Conservation (phyloP, 192 early-diverging fungal species). For the Powellomyces hirtus region DNA sequence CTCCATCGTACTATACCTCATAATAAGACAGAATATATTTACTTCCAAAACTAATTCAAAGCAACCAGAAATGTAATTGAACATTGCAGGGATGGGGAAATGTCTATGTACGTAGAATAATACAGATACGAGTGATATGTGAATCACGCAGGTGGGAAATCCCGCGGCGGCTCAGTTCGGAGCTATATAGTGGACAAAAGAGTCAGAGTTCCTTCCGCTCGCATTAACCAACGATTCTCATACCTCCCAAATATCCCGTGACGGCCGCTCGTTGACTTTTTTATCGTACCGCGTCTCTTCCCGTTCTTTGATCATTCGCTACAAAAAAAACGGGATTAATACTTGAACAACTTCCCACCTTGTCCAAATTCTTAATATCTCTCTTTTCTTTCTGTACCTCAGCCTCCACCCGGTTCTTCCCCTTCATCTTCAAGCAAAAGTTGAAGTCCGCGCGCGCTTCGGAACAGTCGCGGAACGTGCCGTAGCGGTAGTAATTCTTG, state of each 20-base stretch:
- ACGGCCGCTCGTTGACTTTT: slow-evolving; percentile 38
- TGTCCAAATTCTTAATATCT: not conserved
- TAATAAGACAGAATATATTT: too few species aligned
- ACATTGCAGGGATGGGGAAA: too few species aligned
- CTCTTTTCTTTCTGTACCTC: slow-evolving; percentile 18
- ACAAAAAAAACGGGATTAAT: not conserved
- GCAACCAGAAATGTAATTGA: too few species aligned
- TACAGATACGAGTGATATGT: too few species aligned
- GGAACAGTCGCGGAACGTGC: slow-evolving; percentile 44
- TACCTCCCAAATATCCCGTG: slow-evolving; percentile 44
- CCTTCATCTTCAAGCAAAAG: slow-evolving; percentile 46
- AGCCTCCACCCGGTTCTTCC: slow-evolving; percentile 31
- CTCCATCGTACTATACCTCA: too few species aligned
- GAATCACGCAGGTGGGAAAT: slow-evolving; percentile 31
- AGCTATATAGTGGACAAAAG: slow-evolving; percentile 5
- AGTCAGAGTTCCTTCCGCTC: too few species aligned
- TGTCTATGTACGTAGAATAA: too few species aligned
- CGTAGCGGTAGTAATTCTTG: slow-evolving; percentile 51
- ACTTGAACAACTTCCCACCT: not conserved
- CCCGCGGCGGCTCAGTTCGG: slow-evolving; percentile 26
- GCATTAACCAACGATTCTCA: not conserved
- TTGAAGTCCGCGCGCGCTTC: slow-evolving; percentile 36
- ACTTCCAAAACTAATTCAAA: too few species aligned
- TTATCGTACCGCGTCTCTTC: slow-evolving; percentile 34
- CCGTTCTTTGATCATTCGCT: slow-evolving; percentile 31